Base-by-base conservation (phyloP, 2,329 filamentous ascomycete genomes). In the Aspergillus floridensis region DNA sequence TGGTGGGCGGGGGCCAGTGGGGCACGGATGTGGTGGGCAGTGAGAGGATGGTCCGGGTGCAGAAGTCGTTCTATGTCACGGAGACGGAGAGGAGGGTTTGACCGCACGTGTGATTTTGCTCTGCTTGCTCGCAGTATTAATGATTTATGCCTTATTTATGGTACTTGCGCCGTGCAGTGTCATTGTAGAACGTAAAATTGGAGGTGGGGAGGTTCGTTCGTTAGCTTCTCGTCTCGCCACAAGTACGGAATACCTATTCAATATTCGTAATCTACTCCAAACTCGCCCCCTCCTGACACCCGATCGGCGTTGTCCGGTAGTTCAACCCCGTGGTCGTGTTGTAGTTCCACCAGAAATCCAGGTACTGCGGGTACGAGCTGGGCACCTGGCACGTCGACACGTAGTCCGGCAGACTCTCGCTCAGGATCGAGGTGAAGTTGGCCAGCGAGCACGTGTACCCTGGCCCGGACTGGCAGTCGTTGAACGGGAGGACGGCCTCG, bases 401-500 rank as follows among this genome's bases (percentile, higher is more conserved):
- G 49, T 56, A 65, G n/a, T 63, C 53, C 10, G 63, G 62, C 29
- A 64, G 53, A 7, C 55, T 49, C n/a, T 54, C 52, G n/a, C 38
- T 53, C 21, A 63, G 49, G 38, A 62, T 59, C 12, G 47, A 44
- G 4, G 62, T 58, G 41, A 61, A 65, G 19, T 64, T 56, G 31
- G 53, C 58, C 55, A 66, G 52, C n/a, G 65, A 56, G 47, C 62
- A 65, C 3, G 62, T 62, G 49, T 63, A 66, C 10, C 63, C 63
- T 12, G 65, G 63, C 16, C 65, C 65, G 2, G 55, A 57, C n/a
- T 63, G 60, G 38, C 64, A 66, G 12, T 46, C 53, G 11, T 55
- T 57, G 26, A 61, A 63, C 4, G 62, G 63, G 5, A 68, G 59
- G 0, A 69, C 66, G 3, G 64, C 67, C 51, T 69, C 65, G 24